Percentiles rank a stretch among this genome's conserved stretches.
These are phyloP conservation scores for Colletotrichum scovillei DNA, from an alignment of 2,329 filamentous ascomycete genomes.

Conservation along the genomic window DNA sequence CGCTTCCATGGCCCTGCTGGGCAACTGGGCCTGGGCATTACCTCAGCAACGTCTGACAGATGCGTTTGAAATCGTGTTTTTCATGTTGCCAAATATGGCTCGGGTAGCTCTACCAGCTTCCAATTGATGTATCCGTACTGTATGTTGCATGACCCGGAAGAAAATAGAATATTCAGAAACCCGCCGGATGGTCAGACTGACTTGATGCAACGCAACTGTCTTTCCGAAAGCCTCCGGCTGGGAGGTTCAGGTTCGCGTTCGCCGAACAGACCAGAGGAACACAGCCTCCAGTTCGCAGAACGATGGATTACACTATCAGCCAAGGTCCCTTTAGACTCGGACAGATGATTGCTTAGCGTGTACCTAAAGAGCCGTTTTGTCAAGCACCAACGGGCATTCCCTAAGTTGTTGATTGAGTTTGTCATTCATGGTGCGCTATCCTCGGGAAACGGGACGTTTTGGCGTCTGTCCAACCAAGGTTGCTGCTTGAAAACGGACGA, in stretches of 20 bases:
- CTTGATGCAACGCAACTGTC: constrained; percentile 13
- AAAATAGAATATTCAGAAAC: background rate
- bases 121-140: background rate
- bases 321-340: constrained; percentile 19
- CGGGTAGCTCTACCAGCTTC: background rate
- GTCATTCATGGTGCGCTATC: background rate
- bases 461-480: background rate
- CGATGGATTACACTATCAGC: constrained; percentile 14
- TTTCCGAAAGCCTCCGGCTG: constrained; percentile 23
- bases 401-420: background rate
- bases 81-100: constrained; percentile 25
- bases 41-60: constrained; percentile 31
- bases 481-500: constrained; percentile 8
- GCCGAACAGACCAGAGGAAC: constrained; percentile 4
- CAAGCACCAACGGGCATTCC: background rate
- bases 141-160: constrained; percentile 14
- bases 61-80: constrained; percentile 29
- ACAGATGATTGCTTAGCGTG: constrained; percentile 8
- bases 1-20: background rate
- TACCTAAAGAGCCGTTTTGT: background rate
- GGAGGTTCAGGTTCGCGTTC: constrained; percentile 22
- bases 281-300: constrained; percentile 7
- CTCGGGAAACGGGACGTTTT: constrained; percentile 10
- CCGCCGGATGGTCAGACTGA: constrained; percentile 11
- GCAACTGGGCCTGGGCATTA: constrained; percentile 26